These are phyloP conservation scores for Capronia coronata DNA, from an alignment of 2,329 filamentous ascomycete species.

Conservation along the genomic window DNA sequence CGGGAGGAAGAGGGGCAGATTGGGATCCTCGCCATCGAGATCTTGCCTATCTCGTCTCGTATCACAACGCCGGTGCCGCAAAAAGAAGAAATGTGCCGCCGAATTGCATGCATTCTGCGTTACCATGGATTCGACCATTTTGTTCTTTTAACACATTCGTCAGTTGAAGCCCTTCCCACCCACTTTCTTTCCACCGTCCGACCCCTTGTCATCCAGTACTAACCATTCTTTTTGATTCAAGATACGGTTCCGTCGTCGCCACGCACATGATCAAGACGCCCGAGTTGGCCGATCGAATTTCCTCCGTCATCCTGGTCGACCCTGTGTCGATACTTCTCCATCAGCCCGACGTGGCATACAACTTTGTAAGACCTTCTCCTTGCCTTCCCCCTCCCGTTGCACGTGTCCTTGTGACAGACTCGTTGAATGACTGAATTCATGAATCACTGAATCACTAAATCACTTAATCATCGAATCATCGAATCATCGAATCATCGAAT, in stretches of 20 bases:
- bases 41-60: constrained; percentile 46
- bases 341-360: constrained; percentile 64
- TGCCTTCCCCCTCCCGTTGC: too few species aligned
- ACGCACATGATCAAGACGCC: constrained; percentile 55
- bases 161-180: constrained; percentile 8
- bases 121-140: constrained; percentile 54
- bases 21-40: constrained; percentile 18
- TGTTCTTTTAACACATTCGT: constrained; percentile 54
- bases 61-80: constrained; percentile 10
- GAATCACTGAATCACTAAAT: too few species aligned
- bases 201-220: too few species aligned
- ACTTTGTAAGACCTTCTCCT: constrained; percentile 47
- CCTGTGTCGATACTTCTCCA: constrained; percentile 64
- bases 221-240: too few species aligned
- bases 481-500: too few species aligned
- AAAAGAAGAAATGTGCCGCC: constrained; percentile 45
- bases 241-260: constrained; percentile 57
- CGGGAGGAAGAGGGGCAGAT: constrained; percentile 9
- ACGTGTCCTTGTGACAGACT: too few species aligned
- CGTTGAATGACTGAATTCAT: too few species aligned
- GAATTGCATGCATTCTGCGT: constrained; percentile 53
- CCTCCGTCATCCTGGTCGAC: constrained; percentile 47
- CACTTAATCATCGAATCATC: too few species aligned
- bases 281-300: constrained; percentile 42
- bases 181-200: too few species aligned